Conservation (phyloP, 768 basidiomycete genomes). For the Kwoniella botswanensis region DNA sequence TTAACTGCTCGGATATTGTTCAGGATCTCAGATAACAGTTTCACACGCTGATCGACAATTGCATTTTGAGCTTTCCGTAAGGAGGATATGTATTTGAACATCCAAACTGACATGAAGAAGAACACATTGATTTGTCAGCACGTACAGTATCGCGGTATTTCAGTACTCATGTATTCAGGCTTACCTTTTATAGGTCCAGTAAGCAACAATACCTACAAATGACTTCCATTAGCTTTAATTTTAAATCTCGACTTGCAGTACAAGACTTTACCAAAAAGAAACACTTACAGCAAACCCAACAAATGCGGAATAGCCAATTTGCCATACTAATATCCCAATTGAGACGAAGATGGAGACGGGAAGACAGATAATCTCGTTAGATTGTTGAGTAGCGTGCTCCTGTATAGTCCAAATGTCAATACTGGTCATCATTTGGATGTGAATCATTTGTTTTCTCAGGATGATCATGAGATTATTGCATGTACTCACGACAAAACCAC, state of each 20-base stretch:
- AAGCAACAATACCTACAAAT: slow-evolving; percentile 60
- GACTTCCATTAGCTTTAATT: no score
- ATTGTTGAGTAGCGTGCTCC: background rate
- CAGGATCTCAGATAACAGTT: slow-evolving; percentile 71
- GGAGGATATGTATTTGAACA: slow-evolving; percentile 34
- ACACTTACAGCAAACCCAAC: slow-evolving; percentile 59
- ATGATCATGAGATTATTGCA: background rate
- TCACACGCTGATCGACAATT: slow-evolving; percentile 70
- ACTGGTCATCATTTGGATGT: no score
- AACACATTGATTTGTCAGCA: no score
- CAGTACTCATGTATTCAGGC: no score
- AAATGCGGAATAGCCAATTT: slow-evolving; percentile 72
- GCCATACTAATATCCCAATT: slow-evolving; percentile 57
- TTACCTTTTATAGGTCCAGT: slow-evolving; percentile 67
- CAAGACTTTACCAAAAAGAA: background rate
- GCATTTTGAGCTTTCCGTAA: slow-evolving; percentile 20
- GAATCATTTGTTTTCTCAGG: no score
- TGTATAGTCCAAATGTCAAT: background rate
- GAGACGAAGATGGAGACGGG: slow-evolving; percentile 60
- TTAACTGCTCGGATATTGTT: slow-evolving; percentile 72
- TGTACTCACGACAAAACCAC: slow-evolving; percentile 1
- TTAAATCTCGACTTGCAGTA: no score
- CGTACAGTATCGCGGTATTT: no score
- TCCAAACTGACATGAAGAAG: slow-evolving; percentile 20
- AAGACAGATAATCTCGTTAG: background rate